Percentiles rank a stretch among this genome's conserved stretches.
Conservation (phyloP, 2,329 filamentous ascomycete genomes). For the Cercospora sojina region DNA sequence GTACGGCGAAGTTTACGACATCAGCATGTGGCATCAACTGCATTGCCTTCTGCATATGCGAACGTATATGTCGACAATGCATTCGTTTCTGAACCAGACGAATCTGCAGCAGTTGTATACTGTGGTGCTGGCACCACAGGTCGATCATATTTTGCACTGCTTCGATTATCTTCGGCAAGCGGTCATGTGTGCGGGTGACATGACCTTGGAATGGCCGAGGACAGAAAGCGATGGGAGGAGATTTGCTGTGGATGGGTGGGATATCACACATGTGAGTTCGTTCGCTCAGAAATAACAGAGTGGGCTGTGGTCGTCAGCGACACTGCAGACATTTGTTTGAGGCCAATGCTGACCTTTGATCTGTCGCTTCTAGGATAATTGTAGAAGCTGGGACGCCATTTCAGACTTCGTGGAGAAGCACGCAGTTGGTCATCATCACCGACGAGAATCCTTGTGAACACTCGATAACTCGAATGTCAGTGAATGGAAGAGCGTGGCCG, state of each 20-base stretch:
- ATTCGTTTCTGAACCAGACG: slow-evolving; percentile 62
- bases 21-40: slow-evolving; percentile 40
- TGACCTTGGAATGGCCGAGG: slow-evolving; percentile 37
- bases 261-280: slow-evolving; percentile 26
- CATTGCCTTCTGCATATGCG: slow-evolving; percentile 39
- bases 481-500: slow-evolving; percentile 4
- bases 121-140: slow-evolving; percentile 26
- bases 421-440: slow-evolving; percentile 6
- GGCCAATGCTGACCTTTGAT: background rate
- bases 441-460: background rate
- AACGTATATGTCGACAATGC: slow-evolving; percentile 81
- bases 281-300: background rate
- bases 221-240: slow-evolving; percentile 33
- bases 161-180: slow-evolving; percentile 36
- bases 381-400: slow-evolving; percentile 30
- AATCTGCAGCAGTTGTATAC: slow-evolving; percentile 24
- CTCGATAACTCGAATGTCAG: background rate
- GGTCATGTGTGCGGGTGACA: slow-evolving; percentile 33
- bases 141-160: slow-evolving; percentile 34
- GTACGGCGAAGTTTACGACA: slow-evolving; percentile 36
- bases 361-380: slow-evolving; percentile 18
- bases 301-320: background rate
- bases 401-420: slow-evolving; percentile 6
- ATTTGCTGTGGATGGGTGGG: slow-evolving; percentile 40
- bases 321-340: background rate